Conservation (phyloP, 2,329 filamentous ascomycete species). For the Geosmithia putterillii region DNA sequence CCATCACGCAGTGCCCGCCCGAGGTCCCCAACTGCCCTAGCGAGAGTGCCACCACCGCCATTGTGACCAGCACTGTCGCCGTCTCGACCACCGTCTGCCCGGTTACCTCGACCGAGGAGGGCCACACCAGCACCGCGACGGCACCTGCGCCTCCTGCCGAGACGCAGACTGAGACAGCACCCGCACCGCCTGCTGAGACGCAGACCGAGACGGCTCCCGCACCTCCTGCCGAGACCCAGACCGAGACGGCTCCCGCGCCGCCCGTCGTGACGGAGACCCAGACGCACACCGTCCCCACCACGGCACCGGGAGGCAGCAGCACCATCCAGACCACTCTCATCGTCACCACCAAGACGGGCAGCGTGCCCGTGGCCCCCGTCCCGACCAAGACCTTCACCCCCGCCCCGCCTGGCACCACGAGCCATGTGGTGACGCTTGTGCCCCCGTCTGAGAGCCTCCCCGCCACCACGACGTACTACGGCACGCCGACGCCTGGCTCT, state of each 20-base stretch:
- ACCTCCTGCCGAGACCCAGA: no score
- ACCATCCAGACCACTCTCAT: no score
- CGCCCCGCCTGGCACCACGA: neutral
- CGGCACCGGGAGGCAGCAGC: no score
- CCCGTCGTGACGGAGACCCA: no score
- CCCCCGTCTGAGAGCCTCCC: neutral
- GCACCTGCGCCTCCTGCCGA: no score
- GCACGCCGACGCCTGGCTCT: slow-evolving; percentile 1
- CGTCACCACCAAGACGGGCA: no score
- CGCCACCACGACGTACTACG: neutral
- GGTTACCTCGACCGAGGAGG: slow-evolving; percentile 1
- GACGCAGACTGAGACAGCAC: no score
- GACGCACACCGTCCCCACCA: no score
- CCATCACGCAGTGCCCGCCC: slow-evolving; percentile 8
- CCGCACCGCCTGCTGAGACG: no score
- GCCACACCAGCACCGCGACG: no score
- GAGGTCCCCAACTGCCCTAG: slow-evolving; percentile 6
- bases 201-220: no score
- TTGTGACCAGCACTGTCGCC: slow-evolving; percentile 6
- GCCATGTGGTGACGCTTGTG: neutral
- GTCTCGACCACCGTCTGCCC: slow-evolving; percentile 5
- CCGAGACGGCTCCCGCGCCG: no score
- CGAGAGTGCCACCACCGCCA: slow-evolving; percentile 4
- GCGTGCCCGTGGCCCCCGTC: neutral
- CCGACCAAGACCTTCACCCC: neutral